phyloP scores from a whole-genome alignment of 345 rosid species.

The Ceriops zippeliana region DNA sequence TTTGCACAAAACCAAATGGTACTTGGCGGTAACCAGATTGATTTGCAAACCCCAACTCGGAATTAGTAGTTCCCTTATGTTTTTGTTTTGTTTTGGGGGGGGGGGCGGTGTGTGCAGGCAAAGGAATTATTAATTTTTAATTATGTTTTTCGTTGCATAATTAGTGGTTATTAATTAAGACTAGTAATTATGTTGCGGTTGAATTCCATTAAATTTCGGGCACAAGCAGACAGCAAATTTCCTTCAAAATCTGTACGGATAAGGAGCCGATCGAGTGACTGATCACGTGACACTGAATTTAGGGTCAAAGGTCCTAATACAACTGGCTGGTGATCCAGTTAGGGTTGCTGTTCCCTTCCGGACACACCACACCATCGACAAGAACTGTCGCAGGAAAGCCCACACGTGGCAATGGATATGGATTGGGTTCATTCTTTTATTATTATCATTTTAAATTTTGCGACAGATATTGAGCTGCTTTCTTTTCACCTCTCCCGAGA shows the following conservation, averaged over 20 bases:
- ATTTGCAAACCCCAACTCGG: too few species aligned
- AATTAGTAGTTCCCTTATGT: too few species aligned
- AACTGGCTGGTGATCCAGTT: constrained; percentile 28
- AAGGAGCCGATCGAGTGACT: not conserved
- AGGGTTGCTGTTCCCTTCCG: constrained; percentile 12
- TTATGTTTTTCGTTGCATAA: too few species aligned
- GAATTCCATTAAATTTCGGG: not conserved
- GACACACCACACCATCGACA: constrained; percentile 4
- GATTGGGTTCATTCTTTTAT: too few species aligned
- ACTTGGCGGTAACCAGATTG: too few species aligned
- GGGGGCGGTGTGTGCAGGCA: too few species aligned
- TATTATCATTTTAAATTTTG: too few species aligned
- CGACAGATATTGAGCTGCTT: not conserved
- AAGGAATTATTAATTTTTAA: too few species aligned
- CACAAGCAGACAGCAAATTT: not conserved
- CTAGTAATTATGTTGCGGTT: too few species aligned
- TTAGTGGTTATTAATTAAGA: too few species aligned
- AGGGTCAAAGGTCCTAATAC: not conserved
- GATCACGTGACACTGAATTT: constrained; percentile 24
- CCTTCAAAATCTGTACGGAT: constrained; percentile 14
- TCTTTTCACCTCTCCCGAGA: constrained; percentile 10
- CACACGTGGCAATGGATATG: constrained; percentile 24
- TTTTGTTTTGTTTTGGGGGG: too few species aligned
- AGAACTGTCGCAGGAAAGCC: not conserved
- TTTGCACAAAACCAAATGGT: too few species aligned